Evolutionary conservation across 2,329 filamentous ascomycete genomes (phyloP), one percentile per base, ranked within the genome.

Genomic region (Arthroderma uncinatum): DNA sequence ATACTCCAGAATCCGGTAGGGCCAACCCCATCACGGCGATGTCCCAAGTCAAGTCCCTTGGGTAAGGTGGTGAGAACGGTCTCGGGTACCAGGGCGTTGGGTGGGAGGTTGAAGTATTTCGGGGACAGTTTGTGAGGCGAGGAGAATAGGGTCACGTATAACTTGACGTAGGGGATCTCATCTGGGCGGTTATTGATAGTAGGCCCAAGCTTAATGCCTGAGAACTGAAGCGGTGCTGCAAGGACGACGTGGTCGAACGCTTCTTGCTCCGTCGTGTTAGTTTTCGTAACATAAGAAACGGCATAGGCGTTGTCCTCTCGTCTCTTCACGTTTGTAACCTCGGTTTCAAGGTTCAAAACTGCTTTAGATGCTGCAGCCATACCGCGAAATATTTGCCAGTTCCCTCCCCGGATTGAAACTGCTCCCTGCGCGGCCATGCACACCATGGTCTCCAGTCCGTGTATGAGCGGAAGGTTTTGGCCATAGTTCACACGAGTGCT

Each of bases 401-500:
- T 98, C 1, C 93, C 93, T 5, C 90, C 90, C 12, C 81, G 72
- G 0, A 97, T 80, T 16, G 86, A 78, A 68, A 90, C 82, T 0
- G 91, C 89, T 5, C 89, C 90, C 55, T 92, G 85, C 0, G 90
- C 87, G 1, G 91, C 87, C 83, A 97, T 89, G 44, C 90, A 92
- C 1, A 94, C 86, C 86, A 96, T 89, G 1, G 91, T 83, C 65
- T 94, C 89, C 0, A 98, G 73, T 0, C 89, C 93, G 66, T 97
- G 91, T 52, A 97, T 93, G 36, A 83, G 76, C n/a, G 77, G 81
- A 10, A 97, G 72, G 64, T 97, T 96, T 53, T 91, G 89, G 0
- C 87, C 93, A 72, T 96, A 98, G 71, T 97, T 97, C 61, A 96
- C 92, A 19, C 93, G 81, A 0, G 93, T 96, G 58, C 84, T 87